These are phyloP conservation scores for Bruguiera sexangula DNA, from an alignment of 345 rosid species.

Conservation along the genomic window DNA sequence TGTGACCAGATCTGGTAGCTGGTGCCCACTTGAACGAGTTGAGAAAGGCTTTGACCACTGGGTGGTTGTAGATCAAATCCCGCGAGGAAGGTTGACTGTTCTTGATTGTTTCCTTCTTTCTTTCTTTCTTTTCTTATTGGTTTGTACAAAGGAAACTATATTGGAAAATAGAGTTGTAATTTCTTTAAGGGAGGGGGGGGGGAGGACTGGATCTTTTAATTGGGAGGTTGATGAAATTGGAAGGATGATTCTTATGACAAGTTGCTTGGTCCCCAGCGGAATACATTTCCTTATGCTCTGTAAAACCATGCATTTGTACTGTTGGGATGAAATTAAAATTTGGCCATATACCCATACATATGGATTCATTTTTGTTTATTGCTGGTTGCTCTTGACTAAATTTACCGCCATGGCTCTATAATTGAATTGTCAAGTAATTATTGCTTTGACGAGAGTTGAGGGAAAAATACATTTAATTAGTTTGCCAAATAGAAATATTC, in stretches of 20 bases:
- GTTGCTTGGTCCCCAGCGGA: background rate
- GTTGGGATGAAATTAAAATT: too few relatives aligned
- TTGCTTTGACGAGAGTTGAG: conserved; percentile 4
- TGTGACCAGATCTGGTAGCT: conserved; percentile 10
- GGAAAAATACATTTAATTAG: conserved; percentile 3
- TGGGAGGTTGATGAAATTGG: background rate
- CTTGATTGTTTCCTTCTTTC: background rate
- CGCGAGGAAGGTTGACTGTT: background rate
- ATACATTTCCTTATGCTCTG: too few relatives aligned
- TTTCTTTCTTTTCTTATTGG: background rate
- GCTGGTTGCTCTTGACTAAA: background rate
- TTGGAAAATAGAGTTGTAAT: too few relatives aligned
- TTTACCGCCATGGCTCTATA: too few relatives aligned
- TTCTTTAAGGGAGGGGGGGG: background rate
- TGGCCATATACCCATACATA: too few relatives aligned
- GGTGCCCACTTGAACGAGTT: conserved; percentile 2
- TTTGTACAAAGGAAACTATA: too few relatives aligned
- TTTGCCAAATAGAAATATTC: conserved; percentile 13
- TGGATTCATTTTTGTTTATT: background rate
- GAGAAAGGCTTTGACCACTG: background rate
- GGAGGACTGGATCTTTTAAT: background rate
- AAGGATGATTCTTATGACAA: conserved; percentile 1
- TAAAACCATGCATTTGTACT: too few relatives aligned
- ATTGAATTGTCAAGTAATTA: background rate
- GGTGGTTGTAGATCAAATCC: background rate